Percentiles rank a stretch among this genome's conserved stretches.
These are phyloP conservation scores for Aspergillus japonicus DNA, from an alignment of 2,329 filamentous ascomycete species.

Conservation along the genomic window DNA sequence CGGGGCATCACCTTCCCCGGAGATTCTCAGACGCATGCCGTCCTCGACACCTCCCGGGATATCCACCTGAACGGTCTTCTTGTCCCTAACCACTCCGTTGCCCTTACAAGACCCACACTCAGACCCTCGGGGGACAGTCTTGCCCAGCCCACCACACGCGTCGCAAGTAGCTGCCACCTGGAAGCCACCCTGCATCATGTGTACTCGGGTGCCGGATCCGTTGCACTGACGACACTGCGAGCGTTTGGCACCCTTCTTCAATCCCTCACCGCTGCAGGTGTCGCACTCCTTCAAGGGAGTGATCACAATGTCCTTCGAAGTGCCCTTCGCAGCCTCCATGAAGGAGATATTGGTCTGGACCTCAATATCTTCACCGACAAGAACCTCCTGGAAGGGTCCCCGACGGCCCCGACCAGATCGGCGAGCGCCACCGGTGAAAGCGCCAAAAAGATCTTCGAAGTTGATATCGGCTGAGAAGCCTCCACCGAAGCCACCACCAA, in stretches of 20 bases:
- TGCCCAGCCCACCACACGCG: slow-evolving; percentile 75
- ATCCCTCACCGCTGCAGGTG: slow-evolving; percentile 77
- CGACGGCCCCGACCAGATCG: slow-evolving; percentile 55
- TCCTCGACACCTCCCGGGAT: slow-evolving; percentile 96
- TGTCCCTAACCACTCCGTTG: slow-evolving; percentile 78
- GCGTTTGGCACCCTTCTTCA: slow-evolving; percentile 77
- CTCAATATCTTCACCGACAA: slow-evolving; percentile 96
- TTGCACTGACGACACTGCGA: slow-evolving; percentile 75
- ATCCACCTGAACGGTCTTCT: slow-evolving; percentile 80
- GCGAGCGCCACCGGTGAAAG: slow-evolving; percentile 66
- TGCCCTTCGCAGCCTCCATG: slow-evolving; percentile 92
- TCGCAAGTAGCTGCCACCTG: slow-evolving; percentile 92
- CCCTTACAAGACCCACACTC: slow-evolving; percentile 80
- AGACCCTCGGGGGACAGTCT: slow-evolving; percentile 71
- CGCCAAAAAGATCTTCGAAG: slow-evolving; percentile 92
- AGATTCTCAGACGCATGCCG: slow-evolving; percentile 84
- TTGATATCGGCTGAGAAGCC: slow-evolving; percentile 81
- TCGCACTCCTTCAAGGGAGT: slow-evolving; percentile 78
- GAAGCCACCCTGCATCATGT: slow-evolving; percentile 89
- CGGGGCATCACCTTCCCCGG: slow-evolving; percentile 83
- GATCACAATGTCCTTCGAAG: slow-evolving; percentile 81
- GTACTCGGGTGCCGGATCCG: slow-evolving; percentile 81
- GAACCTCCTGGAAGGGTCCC: slow-evolving; percentile 74
- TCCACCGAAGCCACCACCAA: slow-evolving; percentile 54
- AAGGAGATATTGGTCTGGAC: slow-evolving; percentile 91